Evolutionary conservation across 192 early-diverging fungal genomes (phyloP).

Genomic region (Rhizoclosmatium sp.): DNA sequence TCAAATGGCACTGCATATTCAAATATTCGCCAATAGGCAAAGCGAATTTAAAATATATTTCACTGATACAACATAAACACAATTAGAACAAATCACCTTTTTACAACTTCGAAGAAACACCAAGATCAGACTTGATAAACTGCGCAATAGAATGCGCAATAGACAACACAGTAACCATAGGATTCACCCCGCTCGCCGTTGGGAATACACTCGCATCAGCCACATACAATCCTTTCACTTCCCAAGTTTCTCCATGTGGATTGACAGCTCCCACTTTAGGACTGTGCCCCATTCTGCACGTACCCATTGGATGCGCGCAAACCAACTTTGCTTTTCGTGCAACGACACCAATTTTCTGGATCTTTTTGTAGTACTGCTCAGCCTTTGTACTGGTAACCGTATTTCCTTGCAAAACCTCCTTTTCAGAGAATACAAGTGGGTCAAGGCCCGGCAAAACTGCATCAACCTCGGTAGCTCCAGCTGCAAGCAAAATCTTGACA

Average conservation of each 20-base stretch:
- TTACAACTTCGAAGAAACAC: no score
- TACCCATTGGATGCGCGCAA: constrained; percentile 67
- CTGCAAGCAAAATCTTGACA: constrained; percentile 63
- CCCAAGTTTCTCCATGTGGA: constrained; percentile 77
- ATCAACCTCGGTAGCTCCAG: constrained; percentile 65
- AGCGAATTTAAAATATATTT: no score
- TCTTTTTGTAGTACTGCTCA: constrained; percentile 35
- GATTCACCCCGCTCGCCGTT: constrained; percentile 73
- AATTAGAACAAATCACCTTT: no score
- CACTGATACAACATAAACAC: no score
- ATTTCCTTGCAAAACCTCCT: constrained; percentile 29
- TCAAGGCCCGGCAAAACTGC: constrained; percentile 53
- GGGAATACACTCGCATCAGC: constrained; percentile 77
- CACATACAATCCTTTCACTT: constrained; percentile 75
- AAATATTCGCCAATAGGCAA: no score
- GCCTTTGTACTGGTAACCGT: neutral
- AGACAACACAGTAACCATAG: constrained; percentile 44
- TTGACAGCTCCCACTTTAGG: constrained; percentile 66
- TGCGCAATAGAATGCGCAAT: constrained; percentile 33
- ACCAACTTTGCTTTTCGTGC: constrained; percentile 40
- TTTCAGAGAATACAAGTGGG: constrained; percentile 23
- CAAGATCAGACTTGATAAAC: constrained; percentile 9
- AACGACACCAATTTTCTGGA: constrained; percentile 3
- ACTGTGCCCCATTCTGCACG: constrained; percentile 68
- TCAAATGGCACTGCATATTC: no score